phyloP scores from a whole-genome alignment of 2,329 filamentous ascomycete genomes.

The Colletotrichum musicola region DNA sequence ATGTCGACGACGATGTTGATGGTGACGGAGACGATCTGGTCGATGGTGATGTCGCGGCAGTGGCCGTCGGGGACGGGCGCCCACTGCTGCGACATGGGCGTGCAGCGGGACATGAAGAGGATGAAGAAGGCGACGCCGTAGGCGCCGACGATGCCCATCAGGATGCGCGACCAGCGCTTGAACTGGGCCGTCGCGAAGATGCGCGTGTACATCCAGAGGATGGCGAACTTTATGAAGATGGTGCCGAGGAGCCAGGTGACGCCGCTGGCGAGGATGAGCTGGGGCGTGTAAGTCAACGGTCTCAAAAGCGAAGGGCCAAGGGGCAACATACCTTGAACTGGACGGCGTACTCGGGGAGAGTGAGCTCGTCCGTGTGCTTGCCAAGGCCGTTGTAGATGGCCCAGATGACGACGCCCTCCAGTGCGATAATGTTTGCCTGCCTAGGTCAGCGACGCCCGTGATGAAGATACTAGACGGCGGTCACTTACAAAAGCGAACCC shows the following conservation, averaged over 20 bases:
- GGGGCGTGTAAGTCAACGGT: neutral
- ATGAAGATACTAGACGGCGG: neutral
- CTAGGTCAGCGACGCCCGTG: conserved; percentile 9
- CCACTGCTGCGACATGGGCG: conserved; percentile 48
- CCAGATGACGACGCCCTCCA: conserved; percentile 42
- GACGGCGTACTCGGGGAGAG: conserved; percentile 14
- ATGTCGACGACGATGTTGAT: conserved; percentile 47
- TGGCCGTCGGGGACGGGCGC: conserved; percentile 47
- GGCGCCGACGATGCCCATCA: conserved; percentile 43
- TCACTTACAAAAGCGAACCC: conserved; percentile 43
- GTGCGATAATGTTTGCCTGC: conserved; percentile 33
- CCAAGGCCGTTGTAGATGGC: conserved; percentile 44
- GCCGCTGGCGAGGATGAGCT: conserved; percentile 44
- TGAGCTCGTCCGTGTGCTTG: conserved; percentile 39
- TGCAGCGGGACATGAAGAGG: conserved; percentile 49
- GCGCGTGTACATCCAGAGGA: conserved; percentile 47
- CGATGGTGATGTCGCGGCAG: conserved; percentile 50
- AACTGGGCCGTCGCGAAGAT: conserved; percentile 47
- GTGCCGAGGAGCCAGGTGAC: conserved; percentile 47
- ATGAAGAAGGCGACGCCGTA: conserved; percentile 47
- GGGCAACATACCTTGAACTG: conserved; percentile 28
- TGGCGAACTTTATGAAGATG: conserved; percentile 47
- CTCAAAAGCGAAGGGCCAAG: too few relatives aligned
- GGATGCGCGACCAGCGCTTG: conserved; percentile 42
- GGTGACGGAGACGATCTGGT: conserved; percentile 43